Base-by-base conservation (phyloP, 225 moss, liverwort and hornwort genomes). In the Antitrichia curtipendula region DNA sequence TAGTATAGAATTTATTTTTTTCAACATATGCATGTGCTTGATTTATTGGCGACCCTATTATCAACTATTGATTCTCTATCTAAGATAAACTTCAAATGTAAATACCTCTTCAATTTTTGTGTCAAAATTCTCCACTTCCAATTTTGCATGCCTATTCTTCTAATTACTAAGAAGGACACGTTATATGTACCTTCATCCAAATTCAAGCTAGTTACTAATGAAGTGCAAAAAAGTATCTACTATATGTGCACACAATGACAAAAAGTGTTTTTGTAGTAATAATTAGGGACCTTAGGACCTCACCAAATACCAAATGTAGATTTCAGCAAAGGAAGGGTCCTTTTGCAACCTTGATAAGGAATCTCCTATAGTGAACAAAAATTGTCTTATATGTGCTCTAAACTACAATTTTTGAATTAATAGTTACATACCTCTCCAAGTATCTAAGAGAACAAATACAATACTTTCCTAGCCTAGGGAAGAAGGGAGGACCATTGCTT, bases 321-420 rank as follows among this genome's bases (percentile, higher is more conserved):
- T 62, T 62, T 8, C 2, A 31, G 2, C 8, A 2, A 32, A 0
- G 32, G 17, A 32, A 0, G 32, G 32, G 0, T 2, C 8, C 2
- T 1, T 64, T 1, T 36, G n/a, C n/a, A n/a, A n/a, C 19, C 36
- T 36, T 36, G 0, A 19, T 36, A 66, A 65, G 10, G 20, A n/a
- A 2, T 1, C 7, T 6, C 4, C 1, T 15, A 15, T 0, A 70
- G 0, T 25, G 2, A 15, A 41, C 3, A n/a, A 41, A 71, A 15
- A 9, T 25, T 27, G 0, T 41, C 4, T 69, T 14, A 7, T 13
- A 0, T 23, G 0, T 23, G 2, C 4, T 68, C 2, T 12, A 2
- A 68, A 12, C 38, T 0, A 68, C 38, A 68, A 68, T n/a, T 68
- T 0, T 38, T 38, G 12, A 36, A 64, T 34, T 19, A 64, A 38